A percentile compares a stretch with the other conserved stretches of the same genome.
Conservation (phyloP, 495 filamentous ascomycete genomes). For the Daldinia decipiens region DNA sequence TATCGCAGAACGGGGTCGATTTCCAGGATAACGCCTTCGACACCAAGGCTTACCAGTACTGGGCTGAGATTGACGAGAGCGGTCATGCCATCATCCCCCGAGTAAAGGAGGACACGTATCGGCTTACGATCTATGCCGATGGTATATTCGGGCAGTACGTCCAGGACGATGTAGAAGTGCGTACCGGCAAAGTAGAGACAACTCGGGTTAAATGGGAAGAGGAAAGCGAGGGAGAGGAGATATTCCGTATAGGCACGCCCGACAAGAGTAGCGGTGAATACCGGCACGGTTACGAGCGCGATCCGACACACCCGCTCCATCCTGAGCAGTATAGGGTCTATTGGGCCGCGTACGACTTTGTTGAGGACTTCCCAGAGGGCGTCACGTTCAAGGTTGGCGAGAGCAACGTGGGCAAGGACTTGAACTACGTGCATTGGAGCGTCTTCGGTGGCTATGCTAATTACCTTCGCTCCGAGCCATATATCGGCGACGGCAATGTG, state of each 20-base stretch:
- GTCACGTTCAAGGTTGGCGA: slow-evolving; percentile 63
- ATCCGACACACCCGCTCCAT: slow-evolving; percentile 55
- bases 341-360: slow-evolving; percentile 65
- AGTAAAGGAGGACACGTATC: slow-evolving; percentile 63
- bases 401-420: slow-evolving; percentile 55
- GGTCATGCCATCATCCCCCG: slow-evolving; percentile 60
- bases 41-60: slow-evolving; percentile 64
- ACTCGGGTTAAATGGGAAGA: slow-evolving; percentile 56
- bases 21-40: slow-evolving; percentile 68
- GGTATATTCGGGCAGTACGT: slow-evolving; percentile 65
- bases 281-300: slow-evolving; percentile 57
- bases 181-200: slow-evolving; percentile 48
- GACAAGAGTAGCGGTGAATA: slow-evolving; percentile 67
- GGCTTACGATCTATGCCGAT: slow-evolving; percentile 67
- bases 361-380: slow-evolving; percentile 60
- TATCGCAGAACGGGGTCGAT: slow-evolving; percentile 61
- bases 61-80: slow-evolving; percentile 60
- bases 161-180: slow-evolving; percentile 56
- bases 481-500: slow-evolving; percentile 54
- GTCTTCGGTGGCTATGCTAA: slow-evolving; percentile 60
- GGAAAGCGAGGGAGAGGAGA: slow-evolving; percentile 61
- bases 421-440: slow-evolving; percentile 67
- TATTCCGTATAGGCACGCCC: slow-evolving; percentile 66
- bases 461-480: slow-evolving; percentile 41
- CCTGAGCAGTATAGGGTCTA: slow-evolving; percentile 64